These are phyloP conservation scores for Lizanozyma gosingica DNA, from an alignment of 1,139 yeast genomes.

Conservation along the genomic window DNA sequence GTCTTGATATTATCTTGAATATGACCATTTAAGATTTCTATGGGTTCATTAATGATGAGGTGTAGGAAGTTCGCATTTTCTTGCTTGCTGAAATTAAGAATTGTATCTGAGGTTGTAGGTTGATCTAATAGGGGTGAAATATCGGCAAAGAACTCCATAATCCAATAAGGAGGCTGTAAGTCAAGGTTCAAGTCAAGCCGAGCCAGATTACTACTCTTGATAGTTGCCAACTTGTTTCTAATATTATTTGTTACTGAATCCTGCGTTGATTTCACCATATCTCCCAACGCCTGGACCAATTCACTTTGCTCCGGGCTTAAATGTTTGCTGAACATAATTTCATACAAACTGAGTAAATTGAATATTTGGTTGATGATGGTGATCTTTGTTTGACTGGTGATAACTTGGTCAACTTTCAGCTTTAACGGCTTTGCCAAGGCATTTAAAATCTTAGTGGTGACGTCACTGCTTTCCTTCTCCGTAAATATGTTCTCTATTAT, in stretches of 20 bases:
- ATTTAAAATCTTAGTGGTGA: slow-evolving; percentile 37
- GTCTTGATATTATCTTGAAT: slow-evolving; percentile 14
- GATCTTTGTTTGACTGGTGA: slow-evolving; percentile 57
- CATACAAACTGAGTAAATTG: slow-evolving; percentile 58
- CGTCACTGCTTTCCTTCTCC: slow-evolving; percentile 13
- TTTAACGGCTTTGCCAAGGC: slow-evolving; percentile 43
- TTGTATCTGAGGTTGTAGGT: slow-evolving; percentile 22
- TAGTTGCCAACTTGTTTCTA: slow-evolving; percentile 31
- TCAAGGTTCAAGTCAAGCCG: slow-evolving; percentile 36
- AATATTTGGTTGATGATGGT: slow-evolving; percentile 48
- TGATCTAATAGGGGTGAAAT: slow-evolving; percentile 43
- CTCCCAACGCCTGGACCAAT: slow-evolving; percentile 17
- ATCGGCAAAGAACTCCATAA: slow-evolving; percentile 46
- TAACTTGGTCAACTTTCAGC: slow-evolving; percentile 54
- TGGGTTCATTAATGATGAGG: slow-evolving; percentile 41
- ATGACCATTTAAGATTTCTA: slow-evolving; percentile 33
- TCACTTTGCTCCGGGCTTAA: slow-evolving; percentile 10
- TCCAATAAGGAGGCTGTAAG: slow-evolving; percentile 68
- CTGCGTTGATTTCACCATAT: slow-evolving; percentile 23
- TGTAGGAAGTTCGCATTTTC: slow-evolving; percentile 24
- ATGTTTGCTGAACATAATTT: slow-evolving; percentile 56
- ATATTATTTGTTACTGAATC: slow-evolving; percentile 34
- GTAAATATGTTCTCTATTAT: slow-evolving; percentile 42
- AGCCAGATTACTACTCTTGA: slow-evolving; percentile 31
- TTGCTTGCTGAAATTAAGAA: slow-evolving; percentile 27